phyloP scores from a whole-genome alignment of 352 stramenopile genomes.

The Blastocystis sp. region DNA sequence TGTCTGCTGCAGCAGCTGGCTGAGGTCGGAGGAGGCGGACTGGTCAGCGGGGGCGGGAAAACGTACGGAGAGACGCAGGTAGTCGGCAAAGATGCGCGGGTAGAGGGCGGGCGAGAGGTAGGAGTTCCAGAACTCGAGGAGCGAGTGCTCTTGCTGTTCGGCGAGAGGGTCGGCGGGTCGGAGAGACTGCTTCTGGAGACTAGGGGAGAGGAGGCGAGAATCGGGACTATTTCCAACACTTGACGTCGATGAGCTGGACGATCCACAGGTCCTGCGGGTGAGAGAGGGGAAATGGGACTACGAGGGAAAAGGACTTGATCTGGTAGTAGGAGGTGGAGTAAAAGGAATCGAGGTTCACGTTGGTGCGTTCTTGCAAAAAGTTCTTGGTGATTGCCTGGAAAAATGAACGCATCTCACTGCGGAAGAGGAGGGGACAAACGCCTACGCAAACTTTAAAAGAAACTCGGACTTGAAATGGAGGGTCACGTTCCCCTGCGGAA shows the following conservation, averaged over 20 bases:
- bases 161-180: background rate
- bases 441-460: slow-evolving; percentile 11
- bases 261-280: slow-evolving; percentile 14
- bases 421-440: background rate
- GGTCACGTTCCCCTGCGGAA: background rate
- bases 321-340: background rate
- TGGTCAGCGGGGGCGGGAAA: background rate
- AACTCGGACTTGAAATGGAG: slow-evolving; percentile 39
- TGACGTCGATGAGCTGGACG: slow-evolving; percentile 30
- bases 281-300: background rate
- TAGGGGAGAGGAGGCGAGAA: background rate
- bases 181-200: background rate
- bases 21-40: background rate
- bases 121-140: slow-evolving; percentile 45
- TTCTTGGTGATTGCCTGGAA: background rate
- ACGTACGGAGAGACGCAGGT: background rate
- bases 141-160: slow-evolving; percentile 22
- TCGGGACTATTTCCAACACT: background rate
- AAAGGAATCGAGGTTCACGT: background rate
- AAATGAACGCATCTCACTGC: slow-evolving; percentile 34
- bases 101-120: background rate
- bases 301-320: background rate
- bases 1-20: background rate
- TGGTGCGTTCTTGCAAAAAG: background rate
- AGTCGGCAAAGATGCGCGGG: background rate